Evolutionary conservation across 1,284 basidiomycete species (phyloP), one percentile per base, ranked within the genome.

Genomic region (Mycena sp.): DNA sequence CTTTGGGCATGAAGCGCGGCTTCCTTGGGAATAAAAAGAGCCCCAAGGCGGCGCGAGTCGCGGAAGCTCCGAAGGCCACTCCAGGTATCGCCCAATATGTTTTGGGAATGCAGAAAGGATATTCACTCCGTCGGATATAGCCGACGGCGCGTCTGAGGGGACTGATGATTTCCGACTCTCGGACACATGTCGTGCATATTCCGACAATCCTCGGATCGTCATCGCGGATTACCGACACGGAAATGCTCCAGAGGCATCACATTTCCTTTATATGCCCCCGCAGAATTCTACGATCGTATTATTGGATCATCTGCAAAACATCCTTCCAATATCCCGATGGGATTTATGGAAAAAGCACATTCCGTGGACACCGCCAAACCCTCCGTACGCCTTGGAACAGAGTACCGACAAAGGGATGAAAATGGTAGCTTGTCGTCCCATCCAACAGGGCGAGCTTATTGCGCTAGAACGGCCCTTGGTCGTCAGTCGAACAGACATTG

Each of bases 251-350:
- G 60, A 61, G 37, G 60, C 60, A 12, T 56, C 60, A 10, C 52
- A 61, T 45, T 61, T 61, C 16, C 48, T 61, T 17, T 61, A 56
- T 51, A 2, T 56, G 6, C 60, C 60, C 4, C 23, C 25, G 12
- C 38, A 29, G 2, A 32, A 51, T 14, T 45, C 38, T 37, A 19
- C 25, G 17, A 56, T 61, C 29, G 60, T 61, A 17, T 45, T 61
- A 19, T 28, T 61, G 41, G 60, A 61, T 41, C 60, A 61, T n/a
- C 26, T 61, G 48, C 45, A 44, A n/a, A 61, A 55, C 35, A 32
- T 61, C 25, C 48, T 37, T n/a, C 23, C n/a, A 30, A 61, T 61
- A 37, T 51, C 53, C 19, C 25, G 32, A 14, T 56, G 53, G 60
- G 53, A 51, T 35, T 16, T 61, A n/a, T 61, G 53, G 60, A 56